Percentiles rank a stretch among this genome's conserved stretches.
Evolutionary conservation across 2,329 filamentous ascomycete species (phyloP).

Genomic region (Colletotrichum sp.): DNA sequence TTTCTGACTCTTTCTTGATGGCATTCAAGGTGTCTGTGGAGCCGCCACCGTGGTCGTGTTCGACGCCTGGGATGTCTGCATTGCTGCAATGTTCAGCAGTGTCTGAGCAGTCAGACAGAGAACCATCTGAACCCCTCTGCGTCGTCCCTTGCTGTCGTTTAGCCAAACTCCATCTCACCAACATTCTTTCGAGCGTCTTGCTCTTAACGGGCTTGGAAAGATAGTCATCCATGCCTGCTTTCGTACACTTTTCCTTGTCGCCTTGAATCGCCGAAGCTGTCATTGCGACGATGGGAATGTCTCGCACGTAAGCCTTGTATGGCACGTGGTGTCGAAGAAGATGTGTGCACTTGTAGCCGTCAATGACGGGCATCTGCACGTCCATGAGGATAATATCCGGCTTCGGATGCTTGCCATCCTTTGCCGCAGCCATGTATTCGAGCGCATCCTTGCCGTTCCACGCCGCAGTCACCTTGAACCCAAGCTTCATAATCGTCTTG

Average conservation of each 20-base stretch:
- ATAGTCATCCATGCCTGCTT: constrained; percentile 79
- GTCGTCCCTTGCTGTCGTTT: constrained; percentile 27
- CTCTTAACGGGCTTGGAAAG: constrained; percentile 76
- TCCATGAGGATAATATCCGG: constrained; percentile 83
- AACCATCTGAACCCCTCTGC: constrained; percentile 9
- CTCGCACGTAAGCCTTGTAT: constrained; percentile 63
- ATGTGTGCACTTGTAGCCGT: constrained; percentile 80
- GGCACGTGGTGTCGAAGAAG: constrained; percentile 71
- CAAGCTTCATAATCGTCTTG: constrained; percentile 75
- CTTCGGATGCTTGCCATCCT: constrained; percentile 53
- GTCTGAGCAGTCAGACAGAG: constrained; percentile 51
- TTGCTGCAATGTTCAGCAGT: constrained; percentile 46
- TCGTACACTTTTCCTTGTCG: constrained; percentile 75
- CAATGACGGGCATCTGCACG: constrained; percentile 77
- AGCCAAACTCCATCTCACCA: constrained; percentile 68
- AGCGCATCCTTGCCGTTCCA: constrained; percentile 83
- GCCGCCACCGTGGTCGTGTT: neutral
- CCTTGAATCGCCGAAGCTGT: constrained; percentile 81
- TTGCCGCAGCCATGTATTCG: constrained; percentile 69
- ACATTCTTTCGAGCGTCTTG: constrained; percentile 71
- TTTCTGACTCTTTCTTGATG: neutral
- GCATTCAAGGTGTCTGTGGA: neutral
- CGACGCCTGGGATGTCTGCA: constrained; percentile 43
- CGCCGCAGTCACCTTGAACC: constrained; percentile 72
- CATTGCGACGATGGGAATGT: constrained; percentile 82